These are phyloP conservation scores for Pleurotus pulmonarius DNA, from an alignment of 768 basidiomycete species.

Conservation along the genomic window DNA sequence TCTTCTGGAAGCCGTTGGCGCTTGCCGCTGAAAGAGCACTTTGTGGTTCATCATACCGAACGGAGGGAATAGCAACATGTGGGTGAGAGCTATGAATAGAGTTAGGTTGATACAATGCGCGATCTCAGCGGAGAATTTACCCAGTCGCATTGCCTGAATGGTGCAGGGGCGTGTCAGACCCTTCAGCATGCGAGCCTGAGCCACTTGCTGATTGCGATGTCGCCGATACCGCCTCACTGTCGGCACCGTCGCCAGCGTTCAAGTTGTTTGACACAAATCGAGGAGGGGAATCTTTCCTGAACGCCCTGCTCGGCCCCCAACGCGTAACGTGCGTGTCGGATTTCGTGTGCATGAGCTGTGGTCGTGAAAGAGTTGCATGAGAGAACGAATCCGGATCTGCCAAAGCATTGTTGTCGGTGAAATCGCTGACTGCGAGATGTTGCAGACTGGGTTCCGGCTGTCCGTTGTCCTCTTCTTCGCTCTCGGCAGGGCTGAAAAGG, in stretches of 20 bases:
- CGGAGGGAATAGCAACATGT: neutral
- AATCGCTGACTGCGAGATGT: neutral
- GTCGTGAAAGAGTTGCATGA: constrained; percentile 32
- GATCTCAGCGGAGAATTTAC: constrained; percentile 3
- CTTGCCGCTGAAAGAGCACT: neutral
- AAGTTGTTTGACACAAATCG: constrained; percentile 43
- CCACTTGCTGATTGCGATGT: constrained; percentile 4
- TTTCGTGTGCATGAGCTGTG: constrained; percentile 75
- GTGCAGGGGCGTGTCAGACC: neutral
- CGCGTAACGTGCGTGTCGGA: constrained; percentile 80
- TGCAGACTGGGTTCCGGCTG: constrained; percentile 12
- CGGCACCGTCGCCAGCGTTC: constrained; percentile 8
- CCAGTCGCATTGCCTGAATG: neutral
- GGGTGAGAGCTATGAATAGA: neutral
- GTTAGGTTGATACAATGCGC: neutral
- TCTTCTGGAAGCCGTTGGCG: constrained; percentile 35
- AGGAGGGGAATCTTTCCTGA: constrained; percentile 70
- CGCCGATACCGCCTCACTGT: constrained; percentile 2
- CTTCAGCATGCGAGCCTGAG: constrained; percentile 3
- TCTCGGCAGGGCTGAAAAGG: constrained; percentile 56
- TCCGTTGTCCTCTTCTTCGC: constrained; percentile 44
- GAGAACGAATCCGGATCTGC: neutral
- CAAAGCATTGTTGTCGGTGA: neutral
- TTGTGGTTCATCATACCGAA: constrained; percentile 2
- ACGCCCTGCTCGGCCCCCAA: constrained; percentile 43